Percentiles rank a stretch among this genome's conserved stretches.
Conservation (phyloP, 768 basidiomycete genomes). For the Leucocoprinus leucothites region DNA sequence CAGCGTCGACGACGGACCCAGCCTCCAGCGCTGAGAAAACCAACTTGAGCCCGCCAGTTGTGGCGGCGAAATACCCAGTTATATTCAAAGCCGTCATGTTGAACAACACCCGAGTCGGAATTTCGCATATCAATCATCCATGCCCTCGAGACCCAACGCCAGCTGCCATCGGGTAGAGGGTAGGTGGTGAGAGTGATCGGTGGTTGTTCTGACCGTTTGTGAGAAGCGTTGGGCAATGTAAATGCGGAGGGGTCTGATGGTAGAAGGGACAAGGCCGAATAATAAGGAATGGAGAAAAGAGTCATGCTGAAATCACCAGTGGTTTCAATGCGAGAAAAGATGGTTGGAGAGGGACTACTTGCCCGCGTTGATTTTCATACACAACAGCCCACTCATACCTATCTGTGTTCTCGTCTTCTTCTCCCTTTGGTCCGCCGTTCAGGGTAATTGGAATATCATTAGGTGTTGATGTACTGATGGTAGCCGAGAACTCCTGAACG, state of each 20-base stretch:
- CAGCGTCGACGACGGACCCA: slow-evolving; percentile 81
- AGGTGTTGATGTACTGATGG: not conserved
- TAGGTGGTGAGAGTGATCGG: slow-evolving; percentile 59
- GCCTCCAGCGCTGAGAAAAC: slow-evolving; percentile 58
- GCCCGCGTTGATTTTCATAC: slow-evolving; percentile 87
- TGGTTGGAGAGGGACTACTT: slow-evolving; percentile 17
- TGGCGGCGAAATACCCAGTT: slow-evolving; percentile 71
- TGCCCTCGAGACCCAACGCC: slow-evolving; percentile 75
- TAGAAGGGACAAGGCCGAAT: slow-evolving; percentile 66
- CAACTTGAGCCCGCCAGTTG: slow-evolving; percentile 64
- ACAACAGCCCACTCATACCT: slow-evolving; percentile 74
- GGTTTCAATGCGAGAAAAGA: too few species aligned
- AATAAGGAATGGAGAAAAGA: slow-evolving; percentile 69
- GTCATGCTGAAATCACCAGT: slow-evolving; percentile 39
- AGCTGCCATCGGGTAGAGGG: slow-evolving; percentile 75
- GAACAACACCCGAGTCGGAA: slow-evolving; percentile 66
- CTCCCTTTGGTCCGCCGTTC: slow-evolving; percentile 20
- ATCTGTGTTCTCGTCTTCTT: slow-evolving; percentile 36
- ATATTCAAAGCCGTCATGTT: slow-evolving; percentile 85
- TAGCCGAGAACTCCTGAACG: not conserved
- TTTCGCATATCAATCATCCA: slow-evolving; percentile 89
- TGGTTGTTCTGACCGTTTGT: slow-evolving; percentile 43
- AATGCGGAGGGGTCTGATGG: slow-evolving; percentile 73
- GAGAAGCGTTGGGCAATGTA: slow-evolving; percentile 50
- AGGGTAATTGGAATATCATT: slow-evolving; percentile 28